Conservation (phyloP, 192 early-diverging fungal species). For the Linnemannia zychae region DNA sequence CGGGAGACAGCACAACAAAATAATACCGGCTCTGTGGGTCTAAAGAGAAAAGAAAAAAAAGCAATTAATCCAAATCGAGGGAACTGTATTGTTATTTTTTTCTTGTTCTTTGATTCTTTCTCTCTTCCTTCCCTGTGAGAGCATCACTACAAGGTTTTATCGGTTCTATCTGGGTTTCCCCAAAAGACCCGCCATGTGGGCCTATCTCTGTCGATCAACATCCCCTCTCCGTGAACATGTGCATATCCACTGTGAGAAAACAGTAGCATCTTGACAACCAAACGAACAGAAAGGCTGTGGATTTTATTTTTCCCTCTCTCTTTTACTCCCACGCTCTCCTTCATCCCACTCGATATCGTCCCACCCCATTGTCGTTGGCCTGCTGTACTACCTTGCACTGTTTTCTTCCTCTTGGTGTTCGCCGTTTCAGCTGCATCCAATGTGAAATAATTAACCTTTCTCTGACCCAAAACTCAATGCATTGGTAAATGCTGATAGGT, state of each 20-base stretch:
- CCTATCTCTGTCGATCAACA: background rate
- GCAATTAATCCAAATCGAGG: too few relatives aligned
- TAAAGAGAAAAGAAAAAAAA: background rate
- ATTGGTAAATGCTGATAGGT: conserved; percentile 45
- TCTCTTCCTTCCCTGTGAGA: background rate
- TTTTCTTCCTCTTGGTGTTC: background rate
- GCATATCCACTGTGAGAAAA: background rate
- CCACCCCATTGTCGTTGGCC: background rate
- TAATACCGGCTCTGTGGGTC: background rate
- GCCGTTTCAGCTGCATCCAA: background rate
- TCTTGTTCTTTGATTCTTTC: background rate
- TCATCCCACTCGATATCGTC: background rate
- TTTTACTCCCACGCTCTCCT: background rate
- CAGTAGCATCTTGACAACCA: background rate
- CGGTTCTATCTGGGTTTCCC: background rate
- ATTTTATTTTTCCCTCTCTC: background rate
- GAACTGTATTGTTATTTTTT: conserved; percentile 1
- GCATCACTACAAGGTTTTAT: background rate
- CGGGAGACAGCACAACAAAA: background rate
- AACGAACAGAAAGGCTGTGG: background rate
- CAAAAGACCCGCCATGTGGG: background rate
- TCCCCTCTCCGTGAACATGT: background rate
- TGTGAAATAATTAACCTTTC: background rate
- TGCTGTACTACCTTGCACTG: background rate
- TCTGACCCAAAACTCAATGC: conserved; percentile 1